A percentile compares a stretch with the other conserved stretches of the same genome.
Conservation (phyloP, 148 eudicot species). For the Pouteria glomerata region DNA sequence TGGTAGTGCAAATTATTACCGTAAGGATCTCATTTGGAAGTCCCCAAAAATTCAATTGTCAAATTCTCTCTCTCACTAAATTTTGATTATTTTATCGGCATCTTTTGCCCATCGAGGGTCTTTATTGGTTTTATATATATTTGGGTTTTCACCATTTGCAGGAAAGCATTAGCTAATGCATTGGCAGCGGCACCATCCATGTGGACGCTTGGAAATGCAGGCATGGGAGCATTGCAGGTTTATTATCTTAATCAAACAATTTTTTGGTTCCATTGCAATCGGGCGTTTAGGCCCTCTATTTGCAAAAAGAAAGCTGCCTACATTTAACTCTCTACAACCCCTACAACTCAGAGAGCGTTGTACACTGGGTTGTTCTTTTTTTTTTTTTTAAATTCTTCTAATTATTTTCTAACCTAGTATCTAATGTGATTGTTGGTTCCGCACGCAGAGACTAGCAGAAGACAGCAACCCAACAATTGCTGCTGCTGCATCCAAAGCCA, state of each 20-base stretch:
- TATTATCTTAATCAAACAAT: no score
- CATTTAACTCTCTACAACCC: no score
- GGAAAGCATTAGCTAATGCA: conserved; percentile 94
- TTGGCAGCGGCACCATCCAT: conserved; percentile 91
- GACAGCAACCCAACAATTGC: conserved; percentile 91
- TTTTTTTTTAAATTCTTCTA: background rate
- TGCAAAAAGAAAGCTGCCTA: no score
- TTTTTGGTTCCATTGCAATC: no score
- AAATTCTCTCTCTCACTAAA: background rate
- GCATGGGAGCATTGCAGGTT: conserved; percentile 99
- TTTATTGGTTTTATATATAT: background rate
- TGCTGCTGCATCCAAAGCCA: conserved; percentile 79
- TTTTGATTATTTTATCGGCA: background rate
- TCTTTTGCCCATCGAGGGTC: background rate
- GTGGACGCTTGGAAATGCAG: conserved; percentile 99
- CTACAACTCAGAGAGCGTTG: no score
- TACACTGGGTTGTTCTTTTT: background rate
- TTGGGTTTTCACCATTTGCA: conserved; percentile 13
- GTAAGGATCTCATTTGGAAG: background rate
- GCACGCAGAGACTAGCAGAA: conserved; percentile 79
- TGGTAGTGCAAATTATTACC: background rate
- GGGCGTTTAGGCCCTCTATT: no score
- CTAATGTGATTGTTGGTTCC: background rate
- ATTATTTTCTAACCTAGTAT: no score
- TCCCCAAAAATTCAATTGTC: background rate